phyloP scores from a whole-genome alignment of 140 eudicot species.

The Anethum foeniculum region DNA sequence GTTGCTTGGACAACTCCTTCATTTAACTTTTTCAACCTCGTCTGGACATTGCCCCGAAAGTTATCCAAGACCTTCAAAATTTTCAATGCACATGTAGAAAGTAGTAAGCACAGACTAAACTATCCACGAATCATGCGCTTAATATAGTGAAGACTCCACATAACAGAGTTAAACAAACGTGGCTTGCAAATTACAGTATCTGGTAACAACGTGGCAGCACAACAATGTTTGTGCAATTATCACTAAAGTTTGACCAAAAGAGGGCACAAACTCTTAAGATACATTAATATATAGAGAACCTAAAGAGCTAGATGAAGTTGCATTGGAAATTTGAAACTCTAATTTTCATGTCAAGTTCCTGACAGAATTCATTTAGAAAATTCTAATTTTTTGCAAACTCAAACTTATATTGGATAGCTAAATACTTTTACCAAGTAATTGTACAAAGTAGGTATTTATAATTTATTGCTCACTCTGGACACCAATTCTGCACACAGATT shows the following conservation, averaged over 20 bases:
- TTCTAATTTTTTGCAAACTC: not conserved
- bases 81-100: not conserved
- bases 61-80: constrained; percentile 64
- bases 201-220: not conserved
- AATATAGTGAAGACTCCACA: not conserved
- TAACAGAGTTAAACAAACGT: not conserved
- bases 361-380: not conserved
- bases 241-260: not conserved
- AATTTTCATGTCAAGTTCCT: not conserved
- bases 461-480: not conserved
- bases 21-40: constrained; percentile 71
- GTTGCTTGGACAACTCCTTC: constrained; percentile 87
- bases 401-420: not conserved
- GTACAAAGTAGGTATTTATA: not conserved
- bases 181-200: not conserved
- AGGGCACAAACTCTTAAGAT: not conserved
- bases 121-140: not conserved
- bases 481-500: not conserved
- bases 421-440: not conserved
- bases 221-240: not conserved
- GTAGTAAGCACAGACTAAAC: not conserved
- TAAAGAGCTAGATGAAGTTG: not conserved
- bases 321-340: not conserved
- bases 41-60: constrained; percentile 84
- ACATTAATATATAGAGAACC: not conserved